These are phyloP conservation scores for Fraxinus nigra DNA, from an alignment of 305 asterid genomes.

Conservation along the genomic window DNA sequence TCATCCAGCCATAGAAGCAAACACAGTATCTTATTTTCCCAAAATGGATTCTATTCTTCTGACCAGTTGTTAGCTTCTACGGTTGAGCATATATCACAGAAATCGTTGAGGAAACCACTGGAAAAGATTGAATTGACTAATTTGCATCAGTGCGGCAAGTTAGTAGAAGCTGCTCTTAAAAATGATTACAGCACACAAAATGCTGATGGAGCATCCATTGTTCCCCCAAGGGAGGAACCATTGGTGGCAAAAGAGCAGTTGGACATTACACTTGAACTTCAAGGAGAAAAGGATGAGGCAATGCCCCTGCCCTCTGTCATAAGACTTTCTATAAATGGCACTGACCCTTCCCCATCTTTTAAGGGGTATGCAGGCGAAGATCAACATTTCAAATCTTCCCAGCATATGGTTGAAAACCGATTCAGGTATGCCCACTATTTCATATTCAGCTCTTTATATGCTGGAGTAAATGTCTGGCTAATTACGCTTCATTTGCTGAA, in stretches of 20 bases:
- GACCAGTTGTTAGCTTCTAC: conserved; percentile 30
- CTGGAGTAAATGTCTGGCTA: neutral
- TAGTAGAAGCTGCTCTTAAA: conserved; percentile 68
- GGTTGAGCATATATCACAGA: conserved; percentile 25
- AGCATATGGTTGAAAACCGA: conserved; percentile 40
- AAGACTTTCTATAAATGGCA: conserved; percentile 54
- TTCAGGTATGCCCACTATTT: conserved; percentile 53
- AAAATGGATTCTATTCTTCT: conserved; percentile 52
- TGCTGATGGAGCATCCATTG: conserved; percentile 28
- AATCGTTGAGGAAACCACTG: conserved; percentile 30
- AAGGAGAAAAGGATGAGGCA: conserved; percentile 35
- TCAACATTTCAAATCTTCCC: conserved; percentile 47
- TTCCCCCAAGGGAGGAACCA: conserved; percentile 41
- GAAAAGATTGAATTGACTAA: conserved; percentile 55
- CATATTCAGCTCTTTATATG: neutral
- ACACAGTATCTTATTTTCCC: conserved; percentile 29
- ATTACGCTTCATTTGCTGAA: neutral
- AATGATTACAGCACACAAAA: conserved; percentile 29
- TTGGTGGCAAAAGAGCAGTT: conserved; percentile 47
- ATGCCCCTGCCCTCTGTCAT: conserved; percentile 52
- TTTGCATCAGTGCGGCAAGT: conserved; percentile 58
- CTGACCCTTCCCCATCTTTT: conserved; percentile 39
- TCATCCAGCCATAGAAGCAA: conserved; percentile 33
- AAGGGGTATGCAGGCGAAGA: conserved; percentile 33
- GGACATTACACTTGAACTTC: conserved; percentile 63